Percentiles rank a stretch among this genome's conserved stretches.
Conservation (phyloP, 1,284 basidiomycete species). For the Anthracocystis walkeri region DNA sequence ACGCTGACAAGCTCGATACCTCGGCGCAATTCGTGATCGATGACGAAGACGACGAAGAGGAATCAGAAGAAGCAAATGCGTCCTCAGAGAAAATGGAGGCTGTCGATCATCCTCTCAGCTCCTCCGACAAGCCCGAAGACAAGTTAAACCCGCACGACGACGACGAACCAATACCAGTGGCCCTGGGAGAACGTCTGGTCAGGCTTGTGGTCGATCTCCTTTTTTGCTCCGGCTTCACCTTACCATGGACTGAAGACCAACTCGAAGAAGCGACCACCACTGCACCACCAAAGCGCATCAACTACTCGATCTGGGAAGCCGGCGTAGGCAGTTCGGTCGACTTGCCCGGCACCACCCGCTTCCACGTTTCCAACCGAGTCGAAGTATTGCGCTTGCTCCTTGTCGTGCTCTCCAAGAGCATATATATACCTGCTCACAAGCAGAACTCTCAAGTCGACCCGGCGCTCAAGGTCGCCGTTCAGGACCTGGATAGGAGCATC, state of each 20-base stretch:
- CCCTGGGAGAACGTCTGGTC: constrained; percentile 52
- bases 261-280: constrained; percentile 19
- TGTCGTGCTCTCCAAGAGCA: constrained; percentile 63
- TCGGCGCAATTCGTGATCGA: constrained; percentile 63
- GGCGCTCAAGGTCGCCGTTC: constrained; percentile 49
- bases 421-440: constrained; percentile 55
- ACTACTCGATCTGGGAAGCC: constrained; percentile 64
- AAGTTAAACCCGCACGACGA: constrained; percentile 2
- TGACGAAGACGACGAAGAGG: constrained; percentile 55
- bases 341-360: constrained; percentile 41
- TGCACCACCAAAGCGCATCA: constrained; percentile 12
- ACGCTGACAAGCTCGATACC: constrained; percentile 41
- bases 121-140: background rate
- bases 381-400: constrained; percentile 64
- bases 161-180: constrained; percentile 23
- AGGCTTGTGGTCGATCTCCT: constrained; percentile 59
- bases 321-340: constrained; percentile 66
- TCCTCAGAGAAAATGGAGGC: background rate
- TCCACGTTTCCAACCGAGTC: constrained; percentile 57
- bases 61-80: background rate
- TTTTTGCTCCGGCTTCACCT: constrained; percentile 66
- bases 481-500: constrained; percentile 49
- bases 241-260: constrained; percentile 67
- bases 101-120: constrained; percentile 39
- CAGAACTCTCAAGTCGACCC: constrained; percentile 34